These are phyloP conservation scores for Aureobasidium sp. DNA, from an alignment of 2,329 filamentous ascomycete genomes.

Conservation along the genomic window DNA sequence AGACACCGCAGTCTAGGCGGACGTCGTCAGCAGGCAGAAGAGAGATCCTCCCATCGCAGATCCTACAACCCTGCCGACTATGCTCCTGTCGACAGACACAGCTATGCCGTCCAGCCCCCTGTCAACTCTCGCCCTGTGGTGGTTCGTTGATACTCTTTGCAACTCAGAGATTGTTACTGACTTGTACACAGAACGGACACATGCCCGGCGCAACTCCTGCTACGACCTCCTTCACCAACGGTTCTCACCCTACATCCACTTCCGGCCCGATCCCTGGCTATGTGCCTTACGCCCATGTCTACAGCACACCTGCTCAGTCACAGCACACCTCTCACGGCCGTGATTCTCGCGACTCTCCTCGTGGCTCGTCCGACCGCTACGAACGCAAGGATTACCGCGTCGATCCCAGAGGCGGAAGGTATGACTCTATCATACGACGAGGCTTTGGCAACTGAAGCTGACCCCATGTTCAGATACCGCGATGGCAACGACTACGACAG, in stretches of 20 bases:
- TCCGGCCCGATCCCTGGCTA: conserved; percentile 21
- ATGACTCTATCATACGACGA: not conserved
- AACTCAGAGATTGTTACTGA: not conserved
- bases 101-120: not conserved
- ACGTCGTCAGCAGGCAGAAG: not conserved
- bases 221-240: not conserved
- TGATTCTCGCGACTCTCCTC: not conserved
- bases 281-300: conserved; percentile 28
- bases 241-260: not conserved
- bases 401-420: not conserved
- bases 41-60: not conserved
- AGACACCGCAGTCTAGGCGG: conserved; percentile 5
- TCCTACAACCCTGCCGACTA: conserved; percentile 13
- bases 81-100: not conserved
- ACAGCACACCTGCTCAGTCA: conserved; percentile 16
- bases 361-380: not conserved
- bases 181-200: not conserved
- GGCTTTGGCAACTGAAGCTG: not conserved
- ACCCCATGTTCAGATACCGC: not conserved
- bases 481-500: not conserved
- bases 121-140: not conserved
- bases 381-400: not conserved
- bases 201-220: not conserved
- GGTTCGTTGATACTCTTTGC: not conserved
- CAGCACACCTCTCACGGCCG: not conserved